These are phyloP conservation scores for Penicillium sp. DNA, from an alignment of 2,329 filamentous ascomycete genomes.

Conservation along the genomic window DNA sequence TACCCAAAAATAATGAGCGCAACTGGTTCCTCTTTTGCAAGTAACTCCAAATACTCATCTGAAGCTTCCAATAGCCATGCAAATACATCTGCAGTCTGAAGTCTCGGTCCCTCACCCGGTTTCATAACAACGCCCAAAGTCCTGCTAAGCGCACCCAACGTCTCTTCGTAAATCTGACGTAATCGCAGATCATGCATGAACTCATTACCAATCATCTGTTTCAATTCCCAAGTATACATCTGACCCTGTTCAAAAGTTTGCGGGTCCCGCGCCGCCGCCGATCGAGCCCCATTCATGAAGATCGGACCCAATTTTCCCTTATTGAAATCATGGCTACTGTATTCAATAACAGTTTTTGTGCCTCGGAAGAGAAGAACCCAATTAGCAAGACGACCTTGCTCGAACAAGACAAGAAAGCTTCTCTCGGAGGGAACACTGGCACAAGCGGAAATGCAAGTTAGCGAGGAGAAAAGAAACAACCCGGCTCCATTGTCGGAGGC, in stretches of 20 bases:
- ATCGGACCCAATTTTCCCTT: neutral
- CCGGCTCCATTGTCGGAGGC: neutral
- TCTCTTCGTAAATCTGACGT: neutral
- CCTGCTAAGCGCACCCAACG: neutral
- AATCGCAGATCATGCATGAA: neutral
- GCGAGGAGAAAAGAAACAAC: slow-evolving; percentile 1
- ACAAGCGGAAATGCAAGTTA: slow-evolving; percentile 1
- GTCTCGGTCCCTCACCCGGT: neutral
- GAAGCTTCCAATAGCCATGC: neutral
- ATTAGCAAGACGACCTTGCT: slow-evolving; percentile 2
- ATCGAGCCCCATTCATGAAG: neutral
- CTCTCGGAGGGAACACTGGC: neutral
- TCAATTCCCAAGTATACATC: slow-evolving; percentile 3
- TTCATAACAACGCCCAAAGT: slow-evolving; percentile 1
- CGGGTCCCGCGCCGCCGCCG: neutral
- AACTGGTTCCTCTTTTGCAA: neutral
- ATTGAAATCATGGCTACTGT: neutral
- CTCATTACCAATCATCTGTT: neutral
- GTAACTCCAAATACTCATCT: neutral
- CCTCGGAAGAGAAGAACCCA: neutral
- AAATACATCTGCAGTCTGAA: slow-evolving; percentile 2
- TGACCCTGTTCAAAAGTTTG: neutral
- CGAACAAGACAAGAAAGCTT: neutral
- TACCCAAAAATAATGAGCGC: neutral
- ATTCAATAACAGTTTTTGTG: slow-evolving; percentile 1